Conservation (phyloP, 306 rosid genomes). For the Alnus glutinosa region DNA sequence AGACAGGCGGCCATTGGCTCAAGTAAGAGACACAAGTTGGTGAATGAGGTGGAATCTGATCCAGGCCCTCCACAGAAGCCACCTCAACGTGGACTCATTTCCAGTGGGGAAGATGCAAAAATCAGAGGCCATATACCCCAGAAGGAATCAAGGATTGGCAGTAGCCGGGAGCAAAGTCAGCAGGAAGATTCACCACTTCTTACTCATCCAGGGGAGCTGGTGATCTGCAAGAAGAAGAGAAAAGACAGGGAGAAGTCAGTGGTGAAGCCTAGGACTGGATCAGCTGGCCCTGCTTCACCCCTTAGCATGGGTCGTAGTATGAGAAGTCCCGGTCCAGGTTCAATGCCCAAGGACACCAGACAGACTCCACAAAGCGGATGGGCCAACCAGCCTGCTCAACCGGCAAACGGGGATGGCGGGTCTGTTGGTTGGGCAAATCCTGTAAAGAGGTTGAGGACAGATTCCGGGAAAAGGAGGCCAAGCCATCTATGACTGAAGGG, state of each 20-base stretch:
- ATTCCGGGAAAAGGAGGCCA: slow-evolving; percentile 93
- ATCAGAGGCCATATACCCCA: slow-evolving; percentile 54
- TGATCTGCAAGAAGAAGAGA: slow-evolving; percentile 94
- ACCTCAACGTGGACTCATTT: slow-evolving; percentile 44
- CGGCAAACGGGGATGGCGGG: slow-evolving; percentile 55
- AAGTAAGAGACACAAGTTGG: slow-evolving; percentile 65
- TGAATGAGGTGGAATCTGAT: slow-evolving; percentile 61
- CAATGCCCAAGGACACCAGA: slow-evolving; percentile 56
- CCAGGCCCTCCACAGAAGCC: slow-evolving; percentile 50
- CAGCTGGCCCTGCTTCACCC: slow-evolving; percentile 77
- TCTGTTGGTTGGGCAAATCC: slow-evolving; percentile 89
- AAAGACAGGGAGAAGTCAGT: slow-evolving; percentile 75
- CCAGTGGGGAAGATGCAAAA: slow-evolving; percentile 54
- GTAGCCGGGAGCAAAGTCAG: slow-evolving; percentile 65
- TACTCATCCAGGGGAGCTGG: slow-evolving; percentile 90
- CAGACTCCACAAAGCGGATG: slow-evolving; percentile 61
- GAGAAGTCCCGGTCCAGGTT: slow-evolving; percentile 64
- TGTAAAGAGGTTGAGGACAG: slow-evolving; percentile 81
- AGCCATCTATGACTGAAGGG: slow-evolving; percentile 58
- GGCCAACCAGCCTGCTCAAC: slow-evolving; percentile 56
- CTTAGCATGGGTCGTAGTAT: slow-evolving; percentile 51
- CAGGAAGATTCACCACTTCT: slow-evolving; percentile 61
- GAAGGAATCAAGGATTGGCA: slow-evolving; percentile 66
- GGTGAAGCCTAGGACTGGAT: slow-evolving; percentile 60
- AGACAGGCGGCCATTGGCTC: slow-evolving; percentile 50